phyloP scores from a whole-genome alignment of 805 yeast genomes.

The Saccharomycopsis fermentans region DNA sequence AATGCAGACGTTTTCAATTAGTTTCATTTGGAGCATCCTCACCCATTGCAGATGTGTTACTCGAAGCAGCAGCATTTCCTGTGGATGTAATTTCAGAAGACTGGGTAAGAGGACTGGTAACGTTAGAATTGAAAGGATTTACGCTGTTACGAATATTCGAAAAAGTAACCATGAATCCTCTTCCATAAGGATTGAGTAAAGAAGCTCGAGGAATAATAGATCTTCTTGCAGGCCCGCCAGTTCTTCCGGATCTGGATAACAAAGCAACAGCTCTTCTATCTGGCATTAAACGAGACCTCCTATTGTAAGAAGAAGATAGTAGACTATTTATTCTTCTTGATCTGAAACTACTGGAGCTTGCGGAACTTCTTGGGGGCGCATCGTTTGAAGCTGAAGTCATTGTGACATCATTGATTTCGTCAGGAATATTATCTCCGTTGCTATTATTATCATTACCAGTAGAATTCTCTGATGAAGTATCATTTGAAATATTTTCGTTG shows the following conservation, averaged over 20 bases:
- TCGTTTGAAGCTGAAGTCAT: background rate
- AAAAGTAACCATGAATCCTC: background rate
- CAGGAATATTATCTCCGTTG: background rate
- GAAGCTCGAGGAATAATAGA: background rate
- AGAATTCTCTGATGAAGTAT: background rate
- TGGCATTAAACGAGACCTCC: conserved; percentile 2
- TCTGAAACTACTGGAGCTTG: background rate
- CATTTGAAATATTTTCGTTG: background rate
- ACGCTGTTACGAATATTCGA: background rate
- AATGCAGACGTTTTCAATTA: background rate
- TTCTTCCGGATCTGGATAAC: background rate
- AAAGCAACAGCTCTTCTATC: background rate
- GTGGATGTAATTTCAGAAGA: background rate
- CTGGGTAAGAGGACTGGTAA: background rate
- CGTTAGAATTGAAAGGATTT: background rate
- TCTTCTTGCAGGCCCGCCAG: background rate
- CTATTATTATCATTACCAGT: background rate
- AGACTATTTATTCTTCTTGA: background rate
- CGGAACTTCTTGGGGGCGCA: background rate
- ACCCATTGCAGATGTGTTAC: background rate
- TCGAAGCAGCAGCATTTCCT: background rate
- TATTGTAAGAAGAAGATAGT: background rate
- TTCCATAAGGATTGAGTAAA: background rate
- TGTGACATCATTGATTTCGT: background rate
- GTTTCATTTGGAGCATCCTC: background rate